A percentile compares a stretch with the other conserved stretches of the same genome.
phyloP scores from a whole-genome alignment of 208 protist genomes.

The Vickermania ingenoplastis region DNA sequence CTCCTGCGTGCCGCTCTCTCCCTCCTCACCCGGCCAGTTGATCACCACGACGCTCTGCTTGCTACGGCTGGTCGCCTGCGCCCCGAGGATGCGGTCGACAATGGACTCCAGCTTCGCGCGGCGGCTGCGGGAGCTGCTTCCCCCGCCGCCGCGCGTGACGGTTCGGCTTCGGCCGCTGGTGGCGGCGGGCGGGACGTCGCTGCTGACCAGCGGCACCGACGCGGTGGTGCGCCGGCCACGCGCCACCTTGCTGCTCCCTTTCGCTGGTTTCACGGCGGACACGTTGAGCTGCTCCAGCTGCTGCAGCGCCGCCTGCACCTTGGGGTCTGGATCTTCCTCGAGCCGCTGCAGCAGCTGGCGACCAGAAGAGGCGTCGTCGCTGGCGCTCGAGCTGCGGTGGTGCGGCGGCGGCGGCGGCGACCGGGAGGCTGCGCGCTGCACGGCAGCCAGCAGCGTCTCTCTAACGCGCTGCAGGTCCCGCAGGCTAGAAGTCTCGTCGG shows the following conservation, averaged over 20 bases:
- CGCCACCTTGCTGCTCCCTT: not conserved
- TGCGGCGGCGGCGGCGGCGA: conserved; percentile 30
- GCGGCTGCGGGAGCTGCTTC: conserved; percentile 14
- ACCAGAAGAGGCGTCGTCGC: conserved; percentile 10
- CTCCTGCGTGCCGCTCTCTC: not conserved
- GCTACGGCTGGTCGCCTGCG: conserved; percentile 37
- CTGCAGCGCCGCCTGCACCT: conserved; percentile 40
- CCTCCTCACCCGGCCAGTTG: conserved; percentile 34
- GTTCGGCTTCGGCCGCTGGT: conserved; percentile 12
- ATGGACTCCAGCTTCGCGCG: conserved; percentile 55
- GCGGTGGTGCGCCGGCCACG: conserved; percentile 5
- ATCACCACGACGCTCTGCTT: conserved; percentile 81
- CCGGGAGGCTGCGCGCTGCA: conserved; percentile 24
- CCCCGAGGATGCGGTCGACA: conserved; percentile 47
- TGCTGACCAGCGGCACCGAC: conserved; percentile 37
- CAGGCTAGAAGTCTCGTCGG: conserved; percentile 21
- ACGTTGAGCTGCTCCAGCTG: conserved; percentile 19
- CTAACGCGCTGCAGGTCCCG: conserved; percentile 63
- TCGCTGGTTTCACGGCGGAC: conserved; percentile 6
- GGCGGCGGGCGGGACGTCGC: conserved; percentile 11
- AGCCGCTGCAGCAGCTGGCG: conserved; percentile 13
- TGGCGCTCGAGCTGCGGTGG: conserved; percentile 2
- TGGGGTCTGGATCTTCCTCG: conserved; percentile 42
- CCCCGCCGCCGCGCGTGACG: too few relatives aligned
- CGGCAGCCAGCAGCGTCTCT: conserved; percentile 52